Evolutionary conservation across 139 green algal species (phyloP), one percentile per base, ranked within the genome.

Genomic region (Tetratostichococcus sp.): DNA sequence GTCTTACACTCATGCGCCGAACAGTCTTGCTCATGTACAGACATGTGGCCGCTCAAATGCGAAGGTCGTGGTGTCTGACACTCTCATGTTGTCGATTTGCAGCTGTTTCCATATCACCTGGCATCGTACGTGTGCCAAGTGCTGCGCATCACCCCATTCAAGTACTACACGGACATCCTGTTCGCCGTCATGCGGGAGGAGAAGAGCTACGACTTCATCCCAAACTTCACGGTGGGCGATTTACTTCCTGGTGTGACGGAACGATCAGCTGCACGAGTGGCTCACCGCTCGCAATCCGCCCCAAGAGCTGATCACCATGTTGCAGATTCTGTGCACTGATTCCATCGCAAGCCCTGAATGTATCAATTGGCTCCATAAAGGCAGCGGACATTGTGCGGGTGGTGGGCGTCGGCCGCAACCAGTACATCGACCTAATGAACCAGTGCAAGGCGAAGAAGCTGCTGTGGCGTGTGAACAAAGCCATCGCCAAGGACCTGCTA

Each of bases 211-310:
- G 94, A 97, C 82, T 84, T 86, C 0, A 89, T 98, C 22, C 94
- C 94, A 34, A 98, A 98, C 88, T 98, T 98, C 81, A 94, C 92
- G 33, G 93, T 94, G 74, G n/a, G n/a, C n/a, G n/a, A n/a, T n/a
- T n/a, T n/a, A n/a, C n/a, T n/a, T n/a, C n/a, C n/a, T n/a, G n/a
- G n/a, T n/a, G n/a, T n/a, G n/a, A n/a, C n/a, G n/a, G n/a, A n/a
- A n/a, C n/a, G n/a, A n/a, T n/a, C n/a, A n/a, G n/a, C n/a, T n/a
- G n/a, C n/a, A n/a, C n/a, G n/a, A n/a, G n/a, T n/a, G n/a, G n/a
- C n/a, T n/a, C n/a, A n/a, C n/a, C n/a, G n/a, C n/a, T n/a, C n/a
- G n/a, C n/a, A n/a, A n/a, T n/a, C n/a, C n/a, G n/a, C n/a, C n/a
- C n/a, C n/a, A n/a, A n/a, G n/a, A n/a, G n/a, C n/a, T n/a, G n/a